Base-by-base conservation (phyloP, 140 eudicot genomes). In the Senecio squalidus region DNA sequence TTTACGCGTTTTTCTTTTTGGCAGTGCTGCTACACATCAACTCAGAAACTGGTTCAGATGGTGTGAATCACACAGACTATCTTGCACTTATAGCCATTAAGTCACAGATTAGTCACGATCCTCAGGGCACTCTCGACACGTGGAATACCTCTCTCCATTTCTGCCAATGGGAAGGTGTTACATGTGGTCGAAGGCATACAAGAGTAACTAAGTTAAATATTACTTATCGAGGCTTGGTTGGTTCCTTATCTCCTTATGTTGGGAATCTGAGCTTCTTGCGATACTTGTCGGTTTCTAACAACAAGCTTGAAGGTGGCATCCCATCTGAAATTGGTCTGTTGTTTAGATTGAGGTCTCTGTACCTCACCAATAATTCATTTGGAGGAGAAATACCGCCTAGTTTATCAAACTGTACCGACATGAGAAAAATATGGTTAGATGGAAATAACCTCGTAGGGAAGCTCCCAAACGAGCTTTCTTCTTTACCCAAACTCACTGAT, bases 141-240 rank as follows among this genome's bases (percentile, higher is more conserved):
- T 74, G 80, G 80, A 74, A 74, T 30, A 17, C 51, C 44, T 67
- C 80, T 49, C 41, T 34, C 53, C 80, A 61, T 61, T 74, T 54
- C 52, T 74, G 80, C 62, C 67, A 67, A 38, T 74, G 80, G 80
- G 10, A 34, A 41, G 80, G 80, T 9, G 75, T 74, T 33, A 68
- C 52, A 20, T 74, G 80, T 55, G 76, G 70, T 62, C 72, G 55
- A 24, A 25, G 51, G 25, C 69, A 74, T 36, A 54, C 4, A 6
- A 68, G 80, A 47, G 80, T 74, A 36, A 68, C 75, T 11, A n/a
- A 3, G 20, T 26, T 74, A 31, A 38, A 60, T 30, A 64, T 74
- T 18, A 25, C 39, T 3, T 53, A 51, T 10, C 47, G 44, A 28
- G 64, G 38, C 36, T 5, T 74, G 29, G 41, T 31, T 3, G 80